Conservation (phyloP, 2,329 filamentous ascomycete genomes). For the Cercospora nicotianae region DNA sequence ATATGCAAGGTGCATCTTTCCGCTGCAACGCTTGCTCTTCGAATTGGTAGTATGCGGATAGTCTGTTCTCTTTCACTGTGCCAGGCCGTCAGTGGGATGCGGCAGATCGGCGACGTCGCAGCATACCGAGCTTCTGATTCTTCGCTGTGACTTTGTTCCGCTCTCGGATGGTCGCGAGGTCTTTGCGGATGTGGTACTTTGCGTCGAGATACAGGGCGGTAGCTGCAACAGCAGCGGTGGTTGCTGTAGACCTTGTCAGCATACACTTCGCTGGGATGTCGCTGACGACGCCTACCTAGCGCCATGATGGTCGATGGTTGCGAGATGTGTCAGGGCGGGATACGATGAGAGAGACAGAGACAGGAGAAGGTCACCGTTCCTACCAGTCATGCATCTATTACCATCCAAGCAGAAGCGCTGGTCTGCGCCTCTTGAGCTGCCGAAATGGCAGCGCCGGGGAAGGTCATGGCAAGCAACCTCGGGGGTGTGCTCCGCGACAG, state of each 20-base stretch:
- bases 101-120: neutral
- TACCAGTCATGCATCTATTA: neutral
- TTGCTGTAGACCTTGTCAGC: constrained; percentile 12
- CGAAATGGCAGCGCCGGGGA: neutral
- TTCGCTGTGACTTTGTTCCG: constrained; percentile 11
- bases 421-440: neutral
- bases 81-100: constrained; percentile 14
- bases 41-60: constrained; percentile 67
- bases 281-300: constrained; percentile 2
- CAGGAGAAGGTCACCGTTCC: neutral
- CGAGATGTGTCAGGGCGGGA: neutral
- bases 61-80: constrained; percentile 52
- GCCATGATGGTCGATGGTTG: constrained; percentile 1
- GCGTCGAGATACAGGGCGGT: constrained; percentile 75
- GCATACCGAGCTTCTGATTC: constrained; percentile 12
- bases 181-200: constrained; percentile 65
- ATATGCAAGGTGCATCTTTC: constrained; percentile 57
- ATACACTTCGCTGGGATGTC: neutral
- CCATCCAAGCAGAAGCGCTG: neutral
- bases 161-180: constrained; percentile 50
- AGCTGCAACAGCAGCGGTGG: constrained; percentile 44
- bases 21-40: constrained; percentile 46
- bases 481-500: neutral
- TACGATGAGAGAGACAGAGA: neutral
- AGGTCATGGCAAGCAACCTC: neutral